Base-by-base conservation (phyloP, 2,329 filamentous ascomycete species). In the Pseudonectria foliicola region DNA sequence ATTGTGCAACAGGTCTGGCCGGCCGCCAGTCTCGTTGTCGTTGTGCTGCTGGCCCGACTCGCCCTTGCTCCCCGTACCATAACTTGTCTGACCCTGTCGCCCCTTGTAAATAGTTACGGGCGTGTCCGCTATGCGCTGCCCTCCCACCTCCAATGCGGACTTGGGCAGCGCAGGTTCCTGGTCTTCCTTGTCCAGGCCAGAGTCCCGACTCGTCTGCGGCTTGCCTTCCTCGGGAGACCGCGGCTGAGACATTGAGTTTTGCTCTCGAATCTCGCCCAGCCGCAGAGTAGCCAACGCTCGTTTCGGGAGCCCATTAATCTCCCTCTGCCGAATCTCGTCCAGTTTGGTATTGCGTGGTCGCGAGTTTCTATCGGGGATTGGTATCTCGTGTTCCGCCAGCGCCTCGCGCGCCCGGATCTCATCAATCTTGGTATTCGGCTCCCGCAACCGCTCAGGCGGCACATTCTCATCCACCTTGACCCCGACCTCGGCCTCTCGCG, bases 261-360 rank as follows among this genome's bases (percentile, higher is more conserved):
- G 61, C 35, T 72, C 67, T 26, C 66, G 62, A 35, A 75, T 74
- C 50, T 75, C 72, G 24, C 69, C 71, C 3, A 77, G 54, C 23
- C 64, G 62, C 34, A 67, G 66, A 6, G 63, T 62, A n/a, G 72
- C 66, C 12, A 72, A 52, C 2, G 65, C 64, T 33, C 66, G 61
- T 36, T 56, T 67, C 5, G 73, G 68, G 16, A 68, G 45, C 3
- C 61, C 62, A 21, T 64, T 59, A 30, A 56, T 57, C 46, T 73
- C 69, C 14, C 60, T 57, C 29, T 60, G 57, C 25, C 61, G 56
- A 29, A 75, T 66, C 16, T 72, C 67, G 28, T 75, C 70, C 7
- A 75, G 46, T 32, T 66, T 68, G n/a, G 61, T 64, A 41, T 67
- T 71, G 35, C 50, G 56, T 2, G 53, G 51, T 11, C 51, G 51